A percentile compares a stretch with the other conserved stretches of the same genome.
Conservation (phyloP, 2,329 filamentous ascomycete genomes). For the Fusarium nematophilum region DNA sequence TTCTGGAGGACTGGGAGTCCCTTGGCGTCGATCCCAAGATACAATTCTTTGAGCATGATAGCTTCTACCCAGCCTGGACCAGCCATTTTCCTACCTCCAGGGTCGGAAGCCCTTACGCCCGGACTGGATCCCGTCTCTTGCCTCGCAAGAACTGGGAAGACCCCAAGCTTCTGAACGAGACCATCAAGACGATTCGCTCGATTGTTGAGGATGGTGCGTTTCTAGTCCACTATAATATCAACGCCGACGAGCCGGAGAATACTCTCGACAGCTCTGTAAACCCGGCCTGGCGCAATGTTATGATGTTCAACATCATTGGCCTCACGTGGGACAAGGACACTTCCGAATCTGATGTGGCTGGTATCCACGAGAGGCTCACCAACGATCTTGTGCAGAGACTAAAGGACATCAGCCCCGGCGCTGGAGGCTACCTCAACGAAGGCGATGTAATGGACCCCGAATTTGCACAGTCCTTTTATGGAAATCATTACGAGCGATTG, state of each 20-base stretch:
- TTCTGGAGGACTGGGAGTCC: conserved; percentile 44
- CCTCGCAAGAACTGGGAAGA: conserved; percentile 47
- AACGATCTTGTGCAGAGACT: conserved; percentile 47
- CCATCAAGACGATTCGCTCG: conserved; percentile 33
- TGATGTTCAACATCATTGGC: conserved; percentile 50
- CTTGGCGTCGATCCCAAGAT: conserved; percentile 46
- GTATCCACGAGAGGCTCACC: conserved; percentile 45
- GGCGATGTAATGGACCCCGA: conserved; percentile 47
- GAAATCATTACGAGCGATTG: conserved; percentile 42
- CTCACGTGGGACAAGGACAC: conserved; percentile 29
- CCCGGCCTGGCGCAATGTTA: conserved; percentile 59
- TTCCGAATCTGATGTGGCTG: conserved; percentile 24
- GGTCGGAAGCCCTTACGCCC: conserved; percentile 34
- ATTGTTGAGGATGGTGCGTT: conserved; percentile 40
- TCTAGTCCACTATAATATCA: conserved; percentile 41
- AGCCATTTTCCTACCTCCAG: conserved; percentile 51
- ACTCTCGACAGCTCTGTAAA: conserved; percentile 51
- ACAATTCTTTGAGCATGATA: conserved; percentile 50
- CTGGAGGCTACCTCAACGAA: conserved; percentile 47
- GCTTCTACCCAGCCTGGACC: conserved; percentile 52
- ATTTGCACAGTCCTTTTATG: conserved; percentile 44
- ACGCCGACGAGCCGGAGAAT: conserved; percentile 30
- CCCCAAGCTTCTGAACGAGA: conserved; percentile 24
- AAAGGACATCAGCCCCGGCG: conserved; percentile 40
- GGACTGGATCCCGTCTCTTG: conserved; percentile 54